Conservation (phyloP, 345 rosid genomes). For the Leavenworthia alabamica region DNA sequence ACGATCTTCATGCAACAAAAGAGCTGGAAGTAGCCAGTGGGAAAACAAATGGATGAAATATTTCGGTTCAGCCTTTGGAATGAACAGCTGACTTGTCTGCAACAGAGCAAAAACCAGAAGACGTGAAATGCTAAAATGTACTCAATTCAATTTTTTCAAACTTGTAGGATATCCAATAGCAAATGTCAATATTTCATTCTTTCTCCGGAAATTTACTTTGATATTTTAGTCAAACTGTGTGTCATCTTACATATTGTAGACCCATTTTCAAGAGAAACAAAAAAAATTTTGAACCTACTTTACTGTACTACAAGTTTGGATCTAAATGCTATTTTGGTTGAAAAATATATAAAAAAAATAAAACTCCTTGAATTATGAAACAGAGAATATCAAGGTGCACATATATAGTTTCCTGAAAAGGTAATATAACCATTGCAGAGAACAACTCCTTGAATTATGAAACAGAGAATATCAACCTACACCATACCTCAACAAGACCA, state of each 20-base stretch:
- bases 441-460: not conserved
- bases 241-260: not conserved
- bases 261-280: not conserved
- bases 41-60: conserved; percentile 72
- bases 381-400: not conserved
- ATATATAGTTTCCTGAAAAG: not conserved
- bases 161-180: not conserved
- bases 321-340: not conserved
- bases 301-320: not conserved
- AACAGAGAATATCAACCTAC: conserved; percentile 2
- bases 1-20: conserved; percentile 53
- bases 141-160: conserved; percentile 4
- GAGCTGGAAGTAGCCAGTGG: conserved; percentile 89
- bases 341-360: not conserved
- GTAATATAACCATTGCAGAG: conserved; percentile 4
- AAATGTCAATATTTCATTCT: not conserved
- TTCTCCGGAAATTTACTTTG: not conserved
- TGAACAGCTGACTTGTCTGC: conserved; percentile 65
- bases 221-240: not conserved
- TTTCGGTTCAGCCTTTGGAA: conserved; percentile 59
- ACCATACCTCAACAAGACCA: conserved; percentile 85
- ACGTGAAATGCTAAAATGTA: conserved; percentile 4
- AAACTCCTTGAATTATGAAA: too few relatives aligned
- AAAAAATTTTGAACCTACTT: not conserved
- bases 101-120: conserved; percentile 19